Evolutionary conservation across 148 eudicot species (phyloP).

Genomic region (Rhododendron henanense): DNA sequence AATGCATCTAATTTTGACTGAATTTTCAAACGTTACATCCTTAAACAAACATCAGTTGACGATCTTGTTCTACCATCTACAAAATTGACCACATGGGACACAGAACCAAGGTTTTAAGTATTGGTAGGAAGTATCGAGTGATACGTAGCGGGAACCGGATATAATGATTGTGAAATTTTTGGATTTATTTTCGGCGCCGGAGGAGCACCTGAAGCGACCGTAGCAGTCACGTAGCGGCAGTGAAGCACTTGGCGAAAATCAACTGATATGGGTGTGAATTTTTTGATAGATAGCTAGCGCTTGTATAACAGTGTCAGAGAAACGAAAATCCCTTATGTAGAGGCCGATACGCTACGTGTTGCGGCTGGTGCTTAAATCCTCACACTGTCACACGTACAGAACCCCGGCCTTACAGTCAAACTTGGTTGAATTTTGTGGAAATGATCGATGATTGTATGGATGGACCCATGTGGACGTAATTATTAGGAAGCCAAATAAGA

Average conservation of each 20-base stretch:
- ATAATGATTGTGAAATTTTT: too few species aligned
- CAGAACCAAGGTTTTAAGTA: too few species aligned
- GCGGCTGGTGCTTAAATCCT: background rate
- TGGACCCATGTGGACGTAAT: background rate
- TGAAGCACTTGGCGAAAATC: background rate
- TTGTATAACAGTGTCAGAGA: background rate
- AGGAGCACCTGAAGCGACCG: background rate
- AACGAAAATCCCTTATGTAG: background rate
- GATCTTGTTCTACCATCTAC: background rate
- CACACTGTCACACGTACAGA: background rate
- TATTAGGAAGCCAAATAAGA: background rate
- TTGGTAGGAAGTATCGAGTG: too few species aligned
- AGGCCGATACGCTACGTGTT: background rate
- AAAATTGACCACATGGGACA: background rate
- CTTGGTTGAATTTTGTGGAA: constrained; percentile 1
- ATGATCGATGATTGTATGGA: background rate
- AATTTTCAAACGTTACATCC: background rate
- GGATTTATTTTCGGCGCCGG: background rate
- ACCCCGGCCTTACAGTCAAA: background rate
- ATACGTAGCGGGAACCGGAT: background rate
- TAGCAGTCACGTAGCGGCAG: background rate
- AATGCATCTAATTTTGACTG: background rate
- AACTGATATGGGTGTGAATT: background rate
- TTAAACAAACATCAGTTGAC: background rate
- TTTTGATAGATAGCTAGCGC: too few species aligned